A percentile compares a stretch with the other conserved stretches of the same genome.
Evolutionary conservation across 176 grass and related monocot genomes (phyloP).

Genomic region (Metroxylon sagu): DNA sequence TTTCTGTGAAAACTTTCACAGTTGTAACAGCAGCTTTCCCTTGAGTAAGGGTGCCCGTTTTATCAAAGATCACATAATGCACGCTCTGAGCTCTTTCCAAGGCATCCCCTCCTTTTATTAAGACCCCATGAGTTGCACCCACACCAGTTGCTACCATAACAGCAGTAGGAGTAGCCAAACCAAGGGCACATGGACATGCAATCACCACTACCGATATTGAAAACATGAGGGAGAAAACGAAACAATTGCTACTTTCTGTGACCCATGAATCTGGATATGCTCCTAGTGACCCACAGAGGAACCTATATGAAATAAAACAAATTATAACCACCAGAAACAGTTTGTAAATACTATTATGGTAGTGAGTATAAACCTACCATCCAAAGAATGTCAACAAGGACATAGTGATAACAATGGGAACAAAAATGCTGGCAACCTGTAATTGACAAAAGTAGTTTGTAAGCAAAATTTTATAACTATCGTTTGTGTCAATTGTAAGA

Average conservation of each 20-base stretch:
- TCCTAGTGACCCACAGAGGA: slow-evolving; percentile 78
- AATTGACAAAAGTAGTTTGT: not conserved
- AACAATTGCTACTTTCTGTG: slow-evolving; percentile 68
- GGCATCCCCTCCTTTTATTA: slow-evolving; percentile 95
- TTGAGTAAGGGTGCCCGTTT: slow-evolving; percentile 93
- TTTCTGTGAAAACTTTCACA: slow-evolving; percentile 74
- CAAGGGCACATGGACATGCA: slow-evolving; percentile 94
- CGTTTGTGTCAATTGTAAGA: too few species aligned
- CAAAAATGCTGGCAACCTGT: slow-evolving; percentile 21
- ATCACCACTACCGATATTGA: slow-evolving; percentile 97
- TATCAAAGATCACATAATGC: slow-evolving; percentile 86
- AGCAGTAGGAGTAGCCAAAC: slow-evolving; percentile 93
- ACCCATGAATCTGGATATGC: slow-evolving; percentile 89
- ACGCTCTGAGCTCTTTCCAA: slow-evolving; percentile 82
- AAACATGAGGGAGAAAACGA: slow-evolving; percentile 98
- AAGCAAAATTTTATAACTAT: not conserved
- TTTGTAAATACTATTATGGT: not conserved
- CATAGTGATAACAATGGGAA: slow-evolving; percentile 88
- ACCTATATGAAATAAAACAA: slow-evolving; percentile 43
- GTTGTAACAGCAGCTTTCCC: slow-evolving; percentile 86
- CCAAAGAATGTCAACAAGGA: slow-evolving; percentile 74
- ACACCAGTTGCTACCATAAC: slow-evolving; percentile 98
- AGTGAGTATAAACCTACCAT: slow-evolving; percentile 44
- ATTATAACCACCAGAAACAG: not conserved
- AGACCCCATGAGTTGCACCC: slow-evolving; percentile 80